A percentile compares a stretch with the other conserved stretches of the same genome.
Conservation (phyloP, 495 filamentous ascomycete species). For the Recurvomyces mirabilis region DNA sequence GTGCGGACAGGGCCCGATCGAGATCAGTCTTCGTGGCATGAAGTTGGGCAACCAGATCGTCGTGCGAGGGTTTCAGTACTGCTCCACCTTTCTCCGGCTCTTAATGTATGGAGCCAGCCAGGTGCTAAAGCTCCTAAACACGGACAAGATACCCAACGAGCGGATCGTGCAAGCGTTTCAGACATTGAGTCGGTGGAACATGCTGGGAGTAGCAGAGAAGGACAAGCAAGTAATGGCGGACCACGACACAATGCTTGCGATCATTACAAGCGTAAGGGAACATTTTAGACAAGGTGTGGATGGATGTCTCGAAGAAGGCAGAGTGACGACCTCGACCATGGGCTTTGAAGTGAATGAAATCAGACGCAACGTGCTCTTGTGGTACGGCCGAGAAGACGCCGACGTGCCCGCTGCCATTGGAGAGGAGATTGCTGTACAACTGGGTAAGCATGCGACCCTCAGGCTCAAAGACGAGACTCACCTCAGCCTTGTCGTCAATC, state of each 20-base stretch:
- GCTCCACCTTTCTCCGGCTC: neutral
- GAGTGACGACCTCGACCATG: neutral
- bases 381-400: conserved; percentile 9
- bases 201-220: neutral
- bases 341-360: conserved; percentile 9
- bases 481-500: conserved; percentile 1
- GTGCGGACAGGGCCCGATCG: conserved; percentile 1
- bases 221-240: neutral
- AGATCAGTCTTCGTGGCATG: conserved; percentile 1
- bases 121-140: neutral
- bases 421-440: neutral
- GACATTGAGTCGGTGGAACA: neutral
- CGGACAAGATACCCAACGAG: neutral
- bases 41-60: conserved; percentile 1
- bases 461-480: conserved; percentile 2
- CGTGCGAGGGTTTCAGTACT: conserved; percentile 1
- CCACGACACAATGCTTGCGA: neutral
- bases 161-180: neutral
- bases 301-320: neutral
- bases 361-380: conserved; percentile 1
- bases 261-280: conserved; percentile 1
- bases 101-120: neutral
- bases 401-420: conserved; percentile 1
- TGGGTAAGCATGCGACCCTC: neutral
- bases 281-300: conserved; percentile 6